phyloP scores from a whole-genome alignment of 1,284 basidiomycete genomes.

The Moesziomyces antarcticus region DNA sequence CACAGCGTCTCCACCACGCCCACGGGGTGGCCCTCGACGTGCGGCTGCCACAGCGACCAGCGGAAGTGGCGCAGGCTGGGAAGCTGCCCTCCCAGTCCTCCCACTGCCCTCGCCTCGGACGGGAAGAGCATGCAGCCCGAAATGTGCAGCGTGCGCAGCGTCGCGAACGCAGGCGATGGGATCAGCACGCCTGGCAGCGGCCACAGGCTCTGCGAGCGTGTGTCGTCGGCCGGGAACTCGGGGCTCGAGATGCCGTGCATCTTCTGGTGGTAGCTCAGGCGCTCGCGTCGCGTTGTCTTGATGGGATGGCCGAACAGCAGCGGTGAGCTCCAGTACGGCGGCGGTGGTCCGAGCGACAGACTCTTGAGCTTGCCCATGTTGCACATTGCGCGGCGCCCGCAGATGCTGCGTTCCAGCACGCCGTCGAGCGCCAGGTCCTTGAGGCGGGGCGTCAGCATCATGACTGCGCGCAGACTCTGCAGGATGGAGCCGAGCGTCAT shows the following conservation, averaged over 20 bases:
- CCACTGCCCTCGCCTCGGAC: conserved; percentile 45
- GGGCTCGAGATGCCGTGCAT: conserved; percentile 27
- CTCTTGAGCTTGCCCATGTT: conserved; percentile 51
- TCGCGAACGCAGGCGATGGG: conserved; percentile 40
- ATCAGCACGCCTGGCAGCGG: conserved; percentile 44
- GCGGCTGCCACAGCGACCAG: conserved; percentile 54
- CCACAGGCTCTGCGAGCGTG: conserved; percentile 40
- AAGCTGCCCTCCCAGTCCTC: conserved; percentile 46
- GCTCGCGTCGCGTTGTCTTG: conserved; percentile 40
- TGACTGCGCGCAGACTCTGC: conserved; percentile 39
- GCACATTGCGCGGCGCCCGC: conserved; percentile 47
- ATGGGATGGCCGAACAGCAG: conserved; percentile 48
- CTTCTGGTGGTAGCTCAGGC: conserved; percentile 39
- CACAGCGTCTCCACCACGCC: conserved; percentile 49
- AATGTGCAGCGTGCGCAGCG: conserved; percentile 49
- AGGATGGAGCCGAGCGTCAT: conserved; percentile 49
- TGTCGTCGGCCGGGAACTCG: conserved; percentile 26
- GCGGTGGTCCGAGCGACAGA: conserved; percentile 53
- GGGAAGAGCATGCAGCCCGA: conserved; percentile 58
- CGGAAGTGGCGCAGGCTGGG: conserved; percentile 49
- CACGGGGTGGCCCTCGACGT: conserved; percentile 49
- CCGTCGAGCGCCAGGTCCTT: conserved; percentile 51
- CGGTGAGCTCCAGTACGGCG: conserved; percentile 56
- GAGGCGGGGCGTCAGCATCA: conserved; percentile 46
- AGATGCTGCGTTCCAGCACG: conserved; percentile 47